Conservation (phyloP, 2,329 filamentous ascomycete genomes). For the Aspergillus proliferans region DNA sequence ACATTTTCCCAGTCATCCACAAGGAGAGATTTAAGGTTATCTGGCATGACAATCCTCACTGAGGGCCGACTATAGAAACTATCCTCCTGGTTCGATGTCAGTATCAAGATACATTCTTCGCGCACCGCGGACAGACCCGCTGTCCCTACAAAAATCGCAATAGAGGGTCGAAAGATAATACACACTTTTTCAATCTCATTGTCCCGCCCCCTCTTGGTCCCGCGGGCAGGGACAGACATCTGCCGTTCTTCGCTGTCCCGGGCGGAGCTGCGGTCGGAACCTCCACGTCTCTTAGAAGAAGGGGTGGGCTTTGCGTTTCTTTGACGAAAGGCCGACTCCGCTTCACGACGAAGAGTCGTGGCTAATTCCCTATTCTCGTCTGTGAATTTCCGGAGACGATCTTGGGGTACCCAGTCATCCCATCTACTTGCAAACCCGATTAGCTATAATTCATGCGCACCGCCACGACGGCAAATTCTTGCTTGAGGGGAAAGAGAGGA, state of each 20-base stretch:
- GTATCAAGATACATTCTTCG: not conserved
- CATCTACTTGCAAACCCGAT: conserved; percentile 50
- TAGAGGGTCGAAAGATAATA: conserved; percentile 4
- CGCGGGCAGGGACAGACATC: conserved; percentile 38
- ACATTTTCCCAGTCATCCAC: conserved; percentile 99
- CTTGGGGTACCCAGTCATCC: conserved; percentile 96
- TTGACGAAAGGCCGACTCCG: conserved; percentile 29
- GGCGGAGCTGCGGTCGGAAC: conserved; percentile 38
- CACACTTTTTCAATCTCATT: conserved; percentile 45
- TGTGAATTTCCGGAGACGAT: conserved; percentile 87
- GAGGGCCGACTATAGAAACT: conserved; percentile 75
- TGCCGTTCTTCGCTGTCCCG: conserved; percentile 42
- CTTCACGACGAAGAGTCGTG: conserved; percentile 40
- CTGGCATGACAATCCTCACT: conserved; percentile 78
- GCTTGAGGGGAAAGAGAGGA: not conserved
- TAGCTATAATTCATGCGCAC: not conserved
- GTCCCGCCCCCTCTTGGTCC: conserved; percentile 40
- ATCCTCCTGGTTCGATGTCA: conserved; percentile 63
- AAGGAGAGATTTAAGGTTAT: conserved; percentile 81
- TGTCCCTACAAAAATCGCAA: not conserved
- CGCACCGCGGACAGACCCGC: not conserved
- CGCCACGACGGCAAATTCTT: not conserved
- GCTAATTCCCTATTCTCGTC: conserved; percentile 93
- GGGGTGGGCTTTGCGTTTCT: conserved; percentile 23
- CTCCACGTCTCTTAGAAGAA: conserved; percentile 34